Conservation (phyloP, 192 early-diverging fungal genomes). For the Gamsiella multidivaricata region DNA sequence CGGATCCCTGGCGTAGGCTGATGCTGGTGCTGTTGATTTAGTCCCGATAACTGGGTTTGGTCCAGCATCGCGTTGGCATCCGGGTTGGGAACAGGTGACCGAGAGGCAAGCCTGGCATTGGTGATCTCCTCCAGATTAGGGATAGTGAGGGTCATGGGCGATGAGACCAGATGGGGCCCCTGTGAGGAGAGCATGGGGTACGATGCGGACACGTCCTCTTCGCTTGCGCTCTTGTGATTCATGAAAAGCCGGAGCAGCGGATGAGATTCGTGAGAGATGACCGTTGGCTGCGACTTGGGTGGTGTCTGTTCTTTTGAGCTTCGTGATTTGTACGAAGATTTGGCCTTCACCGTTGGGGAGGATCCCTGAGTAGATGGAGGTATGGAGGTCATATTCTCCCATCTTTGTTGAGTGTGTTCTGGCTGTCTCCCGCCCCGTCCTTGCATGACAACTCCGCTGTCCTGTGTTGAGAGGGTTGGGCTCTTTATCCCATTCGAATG, state of each 20-base stretch:
- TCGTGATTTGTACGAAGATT: slow-evolving; percentile 18
- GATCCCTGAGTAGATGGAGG: slow-evolving; percentile 13
- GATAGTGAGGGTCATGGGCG: slow-evolving; percentile 41
- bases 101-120: slow-evolving; percentile 36
- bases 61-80: slow-evolving; percentile 6
- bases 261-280: slow-evolving; percentile 41
- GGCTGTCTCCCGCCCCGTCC: slow-evolving; percentile 17
- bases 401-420: slow-evolving; percentile 7
- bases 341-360: slow-evolving; percentile 45
- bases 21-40: slow-evolving; percentile 17
- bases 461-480: slow-evolving; percentile 30
- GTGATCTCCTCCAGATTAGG: slow-evolving; percentile 45
- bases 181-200: slow-evolving; percentile 7
- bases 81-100: slow-evolving; percentile 24
- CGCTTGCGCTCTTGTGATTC: slow-evolving; percentile 47
- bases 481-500: slow-evolving; percentile 7
- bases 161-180: slow-evolving; percentile 14
- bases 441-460: slow-evolving; percentile 43
- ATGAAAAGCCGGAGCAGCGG: slow-evolving; percentile 40
- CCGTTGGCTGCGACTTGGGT: slow-evolving; percentile 16
- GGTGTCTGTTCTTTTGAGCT: slow-evolving; percentile 10
- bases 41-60: slow-evolving; percentile 1
- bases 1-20: slow-evolving; percentile 8
- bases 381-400: neutral
- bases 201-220: slow-evolving; percentile 34